Conservation (phyloP, 2,329 filamentous ascomycete genomes). For the Plectosphaerella sp. region DNA sequence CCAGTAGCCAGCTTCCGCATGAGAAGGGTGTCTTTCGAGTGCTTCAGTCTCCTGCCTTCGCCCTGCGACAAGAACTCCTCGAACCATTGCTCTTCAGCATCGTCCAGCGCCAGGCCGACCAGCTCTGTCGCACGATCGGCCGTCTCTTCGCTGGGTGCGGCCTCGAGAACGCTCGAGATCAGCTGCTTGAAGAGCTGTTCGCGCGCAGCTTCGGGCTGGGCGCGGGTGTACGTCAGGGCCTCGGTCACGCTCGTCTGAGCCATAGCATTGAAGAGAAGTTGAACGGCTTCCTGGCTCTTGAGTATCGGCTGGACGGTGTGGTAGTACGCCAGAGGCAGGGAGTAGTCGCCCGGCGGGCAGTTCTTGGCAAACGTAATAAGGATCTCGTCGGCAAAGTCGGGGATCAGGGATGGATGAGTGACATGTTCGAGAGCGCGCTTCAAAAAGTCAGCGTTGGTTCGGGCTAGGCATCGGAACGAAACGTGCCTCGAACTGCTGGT, state of each 20-base stretch:
- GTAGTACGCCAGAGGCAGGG: conserved; percentile 72
- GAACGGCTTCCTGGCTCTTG: conserved; percentile 56
- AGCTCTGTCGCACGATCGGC: conserved; percentile 63
- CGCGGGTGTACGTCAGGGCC: conserved; percentile 68
- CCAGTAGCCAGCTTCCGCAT: conserved; percentile 70
- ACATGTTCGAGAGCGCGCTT: conserved; percentile 69
- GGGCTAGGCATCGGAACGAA: background rate
- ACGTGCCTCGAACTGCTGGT: conserved; percentile 59
- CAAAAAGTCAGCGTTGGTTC: background rate
- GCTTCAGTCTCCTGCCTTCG: conserved; percentile 58
- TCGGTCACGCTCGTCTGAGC: conserved; percentile 64
- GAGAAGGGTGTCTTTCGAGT: conserved; percentile 68
- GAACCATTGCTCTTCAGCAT: conserved; percentile 70
- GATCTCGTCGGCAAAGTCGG: conserved; percentile 82
- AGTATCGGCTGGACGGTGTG: conserved; percentile 70
- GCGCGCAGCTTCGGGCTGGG: conserved; percentile 57
- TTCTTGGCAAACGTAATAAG: conserved; percentile 63
- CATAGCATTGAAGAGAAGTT: conserved; percentile 66
- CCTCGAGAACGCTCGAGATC: conserved; percentile 52
- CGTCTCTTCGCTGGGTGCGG: conserved; percentile 27
- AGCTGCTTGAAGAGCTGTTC: conserved; percentile 64
- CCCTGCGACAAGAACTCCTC: conserved; percentile 62
- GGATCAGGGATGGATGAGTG: conserved; percentile 72
- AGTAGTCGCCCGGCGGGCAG: conserved; percentile 54
- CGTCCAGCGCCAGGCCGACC: conserved; percentile 66